Base-by-base conservation (phyloP, 2,329 filamentous ascomycete species). In the Penicillium sp. region DNA sequence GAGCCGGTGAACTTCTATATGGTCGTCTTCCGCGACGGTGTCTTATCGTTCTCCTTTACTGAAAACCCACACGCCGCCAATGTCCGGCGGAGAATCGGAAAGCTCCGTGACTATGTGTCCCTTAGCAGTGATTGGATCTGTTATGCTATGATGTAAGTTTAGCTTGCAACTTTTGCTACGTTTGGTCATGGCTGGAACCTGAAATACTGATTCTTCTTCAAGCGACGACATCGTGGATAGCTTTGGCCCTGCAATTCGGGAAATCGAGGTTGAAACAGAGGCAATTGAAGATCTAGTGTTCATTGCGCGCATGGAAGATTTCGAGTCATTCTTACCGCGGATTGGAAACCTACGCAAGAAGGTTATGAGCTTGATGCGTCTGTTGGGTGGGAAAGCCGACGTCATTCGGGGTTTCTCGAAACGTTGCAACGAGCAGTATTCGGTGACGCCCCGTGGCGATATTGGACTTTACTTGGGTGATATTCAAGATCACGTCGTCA, bases 401-500 rank as follows among this genome's bases (percentile, higher is more conserved):
- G 95, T 99, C 61, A 92, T 99, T 71, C 93, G 92, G 69, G 93
- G 94, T 31, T 99, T 99, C 74, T 96, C 95, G 56, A 99, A 99
- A 83, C 92, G 96, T 56, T 99, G 95, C 86, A 99, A 98, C 76
- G 94, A 97, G 74, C 92, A 96, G 67, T 98, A 96, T 82, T 91
- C 92, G 67, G 91, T 98, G 56, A 97, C 95, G 1, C 95, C 95
- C 7, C 91, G 93, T 52, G 95, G 95, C 81, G 95, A 99, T 74
- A 97, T 99, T 67, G 95, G 93, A 23, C 87, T 99, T 71, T 99
- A 99, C 75, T 86, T 99, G 41, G 92, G 92, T 72, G 95, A 99
- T 79, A 97, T 99, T 67, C 95, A 99, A 78, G 95, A 99, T 79
- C 95, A 99, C 85, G 94, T 99, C 57, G 92, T 99, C 63, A 99